These are phyloP conservation scores for Chenopodium album DNA, from an alignment of 148 eudicot species.

Conservation along the genomic window DNA sequence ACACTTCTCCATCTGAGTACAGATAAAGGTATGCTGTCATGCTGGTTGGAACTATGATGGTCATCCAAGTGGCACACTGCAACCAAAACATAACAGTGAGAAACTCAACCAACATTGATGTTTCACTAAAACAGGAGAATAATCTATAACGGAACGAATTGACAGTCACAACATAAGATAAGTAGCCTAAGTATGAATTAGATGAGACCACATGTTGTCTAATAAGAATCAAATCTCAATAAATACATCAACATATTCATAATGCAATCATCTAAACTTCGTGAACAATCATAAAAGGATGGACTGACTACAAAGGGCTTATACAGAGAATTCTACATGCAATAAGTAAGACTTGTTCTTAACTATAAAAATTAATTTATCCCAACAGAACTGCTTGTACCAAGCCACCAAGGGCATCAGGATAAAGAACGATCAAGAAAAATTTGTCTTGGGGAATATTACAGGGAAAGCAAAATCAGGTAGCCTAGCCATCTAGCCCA, in stretches of 20 bases:
- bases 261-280: not conserved
- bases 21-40: constrained; percentile 99
- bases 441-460: not conserved
- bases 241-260: not conserved
- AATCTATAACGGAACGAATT: not conserved
- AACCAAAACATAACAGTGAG: constrained; percentile 23
- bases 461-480: not conserved
- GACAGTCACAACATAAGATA: not conserved
- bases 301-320: not conserved
- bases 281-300: not conserved
- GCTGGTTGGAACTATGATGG: constrained; percentile 92
- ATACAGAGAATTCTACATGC: not conserved
- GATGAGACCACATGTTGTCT: not conserved
- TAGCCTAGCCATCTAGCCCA: not conserved
- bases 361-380: not conserved
- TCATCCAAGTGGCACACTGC: constrained; percentile 99
- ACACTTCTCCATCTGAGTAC: constrained; percentile 96
- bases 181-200: not conserved
- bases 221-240: not conserved
- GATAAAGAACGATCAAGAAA: not conserved
- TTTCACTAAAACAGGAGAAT: not conserved
- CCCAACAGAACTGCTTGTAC: not conserved
- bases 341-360: not conserved
- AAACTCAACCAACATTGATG: not conserved
- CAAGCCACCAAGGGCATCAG: not conserved